Percentiles rank a stretch among this genome's conserved stretches.
Evolutionary conservation across 2,329 filamentous ascomycete genomes (phyloP).

Genomic region (Claviceps africana): DNA sequence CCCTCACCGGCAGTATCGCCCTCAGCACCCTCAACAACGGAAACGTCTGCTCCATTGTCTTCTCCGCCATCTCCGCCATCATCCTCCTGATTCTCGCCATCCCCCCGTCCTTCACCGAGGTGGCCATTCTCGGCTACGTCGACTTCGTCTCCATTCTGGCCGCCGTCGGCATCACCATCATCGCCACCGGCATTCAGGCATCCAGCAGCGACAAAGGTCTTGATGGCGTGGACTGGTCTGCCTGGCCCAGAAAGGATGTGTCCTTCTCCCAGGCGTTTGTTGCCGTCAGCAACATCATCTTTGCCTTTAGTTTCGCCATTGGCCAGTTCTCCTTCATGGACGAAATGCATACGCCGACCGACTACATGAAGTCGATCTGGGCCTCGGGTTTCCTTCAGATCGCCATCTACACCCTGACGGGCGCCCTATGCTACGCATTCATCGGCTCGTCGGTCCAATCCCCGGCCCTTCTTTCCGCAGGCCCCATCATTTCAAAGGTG

Average conservation of each 20-base stretch:
- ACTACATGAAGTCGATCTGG: slow-evolving; percentile 41
- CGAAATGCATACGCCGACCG: slow-evolving; percentile 35
- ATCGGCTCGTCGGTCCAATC: slow-evolving; percentile 47
- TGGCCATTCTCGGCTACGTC: slow-evolving; percentile 35
- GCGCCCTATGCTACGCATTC: slow-evolving; percentile 55
- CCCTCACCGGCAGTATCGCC: slow-evolving; percentile 53
- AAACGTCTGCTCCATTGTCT: slow-evolving; percentile 33
- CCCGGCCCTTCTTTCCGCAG: slow-evolving; percentile 54
- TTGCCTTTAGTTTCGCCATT: slow-evolving; percentile 49
- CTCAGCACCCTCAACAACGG: slow-evolving; percentile 47
- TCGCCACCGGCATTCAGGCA: slow-evolving; percentile 42
- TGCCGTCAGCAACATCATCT: slow-evolving; percentile 54
- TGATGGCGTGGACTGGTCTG: slow-evolving; percentile 27
- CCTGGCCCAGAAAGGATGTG: slow-evolving; percentile 30
- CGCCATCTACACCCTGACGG: slow-evolving; percentile 51
- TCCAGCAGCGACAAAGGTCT: slow-evolving; percentile 17
- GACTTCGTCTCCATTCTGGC: slow-evolving; percentile 48
- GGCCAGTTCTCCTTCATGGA: slow-evolving; percentile 40
- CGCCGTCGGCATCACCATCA: slow-evolving; percentile 53
- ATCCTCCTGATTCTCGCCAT: slow-evolving; percentile 31
- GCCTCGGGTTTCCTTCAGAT: slow-evolving; percentile 49
- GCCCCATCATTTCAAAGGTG: slow-evolving; percentile 44
- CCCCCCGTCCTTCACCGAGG: slow-evolving; percentile 33
- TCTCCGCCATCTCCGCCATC: slow-evolving; percentile 30
- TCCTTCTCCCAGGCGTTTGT: slow-evolving; percentile 42